Percentiles rank a stretch among this genome's conserved stretches.
These are phyloP conservation scores for Trichoderma polysporum DNA, from an alignment of 2,329 filamentous ascomycete species.

Conservation along the genomic window DNA sequence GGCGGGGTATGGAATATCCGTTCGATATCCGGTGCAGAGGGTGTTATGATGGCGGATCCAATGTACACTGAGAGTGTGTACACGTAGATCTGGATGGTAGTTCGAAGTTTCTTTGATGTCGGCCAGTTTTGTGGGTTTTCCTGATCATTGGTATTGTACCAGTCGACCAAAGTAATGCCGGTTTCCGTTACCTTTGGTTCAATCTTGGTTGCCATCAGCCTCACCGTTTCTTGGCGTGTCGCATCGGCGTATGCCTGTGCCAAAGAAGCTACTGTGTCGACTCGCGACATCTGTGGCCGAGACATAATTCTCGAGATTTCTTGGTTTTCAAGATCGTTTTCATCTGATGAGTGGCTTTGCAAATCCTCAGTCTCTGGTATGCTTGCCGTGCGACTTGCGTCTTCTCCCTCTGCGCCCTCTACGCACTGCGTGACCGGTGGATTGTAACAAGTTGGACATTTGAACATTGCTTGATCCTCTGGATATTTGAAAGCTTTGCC, in stretches of 20 bases:
- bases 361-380: neutral
- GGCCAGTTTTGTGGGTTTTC: conserved; percentile 22
- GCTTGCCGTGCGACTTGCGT: no score
- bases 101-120: conserved; percentile 2
- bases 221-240: neutral
- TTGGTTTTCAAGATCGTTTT: neutral
- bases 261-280: neutral
- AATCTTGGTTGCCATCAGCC: neutral
- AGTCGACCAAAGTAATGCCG: conserved; percentile 17
- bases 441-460: no score
- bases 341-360: neutral
- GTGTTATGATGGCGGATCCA: conserved; percentile 13
- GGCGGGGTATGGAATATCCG: neutral
- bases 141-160: conserved; percentile 17
- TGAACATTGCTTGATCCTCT: neutral
- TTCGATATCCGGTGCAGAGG: conserved; percentile 1
- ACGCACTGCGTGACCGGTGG: no score
- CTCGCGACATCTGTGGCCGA: neutral
- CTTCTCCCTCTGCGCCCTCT: no score
- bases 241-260: neutral
- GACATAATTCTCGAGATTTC: neutral
- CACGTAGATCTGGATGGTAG: conserved; percentile 10
- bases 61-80: conserved; percentile 6
- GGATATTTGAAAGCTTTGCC: neutral
- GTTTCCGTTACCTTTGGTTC: neutral